Evolutionary conservation across 2,329 filamentous ascomycete species (phyloP).

Genomic region (Dissoconium aciculare): DNA sequence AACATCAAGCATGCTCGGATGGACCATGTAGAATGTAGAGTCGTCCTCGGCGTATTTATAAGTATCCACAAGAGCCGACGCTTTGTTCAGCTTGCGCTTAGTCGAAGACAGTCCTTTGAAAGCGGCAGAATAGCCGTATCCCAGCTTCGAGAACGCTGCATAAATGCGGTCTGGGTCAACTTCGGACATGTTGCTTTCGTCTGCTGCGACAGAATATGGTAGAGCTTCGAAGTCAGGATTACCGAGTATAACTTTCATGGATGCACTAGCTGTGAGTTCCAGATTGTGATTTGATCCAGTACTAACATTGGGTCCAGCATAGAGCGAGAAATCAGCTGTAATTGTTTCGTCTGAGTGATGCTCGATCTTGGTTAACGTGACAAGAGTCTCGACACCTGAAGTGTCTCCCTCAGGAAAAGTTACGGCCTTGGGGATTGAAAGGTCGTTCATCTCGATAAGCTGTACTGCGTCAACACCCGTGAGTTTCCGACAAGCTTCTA

Average conservation of each 20-base stretch:
- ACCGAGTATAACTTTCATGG: background rate
- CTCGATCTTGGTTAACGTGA: conserved; percentile 5
- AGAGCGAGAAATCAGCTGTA: background rate
- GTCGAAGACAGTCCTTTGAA: conserved; percentile 1
- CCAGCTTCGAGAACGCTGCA: conserved; percentile 1
- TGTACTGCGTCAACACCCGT: conserved; percentile 2
- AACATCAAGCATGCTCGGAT: conserved; percentile 19
- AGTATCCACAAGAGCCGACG: background rate
- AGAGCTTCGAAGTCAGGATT: conserved; percentile 1
- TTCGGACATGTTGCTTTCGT: conserved; percentile 2
- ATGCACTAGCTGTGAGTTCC: background rate
- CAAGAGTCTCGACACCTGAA: conserved; percentile 7
- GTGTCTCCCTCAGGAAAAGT: conserved; percentile 5
- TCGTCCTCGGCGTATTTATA: background rate
- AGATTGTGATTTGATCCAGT: background rate
- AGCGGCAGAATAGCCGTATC: conserved; percentile 2
- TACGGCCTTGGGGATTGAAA: conserved; percentile 10
- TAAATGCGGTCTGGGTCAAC: conserved; percentile 5
- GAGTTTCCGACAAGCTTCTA: conserved; percentile 7
- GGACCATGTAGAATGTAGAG: conserved; percentile 20
- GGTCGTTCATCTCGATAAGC: conserved; percentile 8
- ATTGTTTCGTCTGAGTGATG: background rate
- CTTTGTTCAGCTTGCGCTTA: background rate
- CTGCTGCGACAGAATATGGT: background rate
- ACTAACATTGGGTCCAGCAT: background rate